phyloP scores from a whole-genome alignment of 352 stramenopile species.

The Elongisporangium anandrum region DNA sequence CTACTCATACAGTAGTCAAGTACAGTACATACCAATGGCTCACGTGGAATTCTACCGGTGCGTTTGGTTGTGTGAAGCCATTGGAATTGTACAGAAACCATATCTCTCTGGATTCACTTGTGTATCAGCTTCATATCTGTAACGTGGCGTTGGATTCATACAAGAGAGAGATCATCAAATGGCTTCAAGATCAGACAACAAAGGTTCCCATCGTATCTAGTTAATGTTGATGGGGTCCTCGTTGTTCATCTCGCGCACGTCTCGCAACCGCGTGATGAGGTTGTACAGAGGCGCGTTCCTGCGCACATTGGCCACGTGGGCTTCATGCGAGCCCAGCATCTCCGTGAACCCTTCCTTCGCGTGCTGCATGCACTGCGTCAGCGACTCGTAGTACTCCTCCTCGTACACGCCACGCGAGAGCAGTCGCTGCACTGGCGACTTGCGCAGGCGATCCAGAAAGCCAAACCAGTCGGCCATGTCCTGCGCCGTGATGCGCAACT shows the following conservation, averaged over 20 bases:
- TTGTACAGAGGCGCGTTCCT: slow-evolving; percentile 38
- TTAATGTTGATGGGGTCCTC: slow-evolving; percentile 26
- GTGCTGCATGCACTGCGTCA: slow-evolving; percentile 66
- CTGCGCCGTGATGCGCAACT: slow-evolving; percentile 56
- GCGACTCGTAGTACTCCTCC: slow-evolving; percentile 66
- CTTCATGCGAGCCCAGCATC: slow-evolving; percentile 63
- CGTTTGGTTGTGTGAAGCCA: no score
- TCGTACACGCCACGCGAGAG: slow-evolving; percentile 73
- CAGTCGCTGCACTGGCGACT: slow-evolving; percentile 63
- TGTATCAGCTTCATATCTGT: no score
- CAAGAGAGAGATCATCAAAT: no score
- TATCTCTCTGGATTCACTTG: no score
- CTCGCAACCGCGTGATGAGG: slow-evolving; percentile 46
- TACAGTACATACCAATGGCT: no score
- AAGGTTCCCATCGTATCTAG: slow-evolving; percentile 11
- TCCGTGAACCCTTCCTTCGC: slow-evolving; percentile 45
- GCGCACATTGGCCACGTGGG: slow-evolving; percentile 45
- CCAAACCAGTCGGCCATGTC: slow-evolving; percentile 63
- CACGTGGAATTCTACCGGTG: no score
- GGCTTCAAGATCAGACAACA: no score
- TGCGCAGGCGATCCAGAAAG: slow-evolving; percentile 53
- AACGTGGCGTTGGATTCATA: no score
- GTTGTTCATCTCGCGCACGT: slow-evolving; percentile 35
- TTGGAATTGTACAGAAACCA: no score
- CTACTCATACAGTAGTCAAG: no score